phyloP scores from a whole-genome alignment of 305 asterid genomes.

The Solanum hybrid region DNA sequence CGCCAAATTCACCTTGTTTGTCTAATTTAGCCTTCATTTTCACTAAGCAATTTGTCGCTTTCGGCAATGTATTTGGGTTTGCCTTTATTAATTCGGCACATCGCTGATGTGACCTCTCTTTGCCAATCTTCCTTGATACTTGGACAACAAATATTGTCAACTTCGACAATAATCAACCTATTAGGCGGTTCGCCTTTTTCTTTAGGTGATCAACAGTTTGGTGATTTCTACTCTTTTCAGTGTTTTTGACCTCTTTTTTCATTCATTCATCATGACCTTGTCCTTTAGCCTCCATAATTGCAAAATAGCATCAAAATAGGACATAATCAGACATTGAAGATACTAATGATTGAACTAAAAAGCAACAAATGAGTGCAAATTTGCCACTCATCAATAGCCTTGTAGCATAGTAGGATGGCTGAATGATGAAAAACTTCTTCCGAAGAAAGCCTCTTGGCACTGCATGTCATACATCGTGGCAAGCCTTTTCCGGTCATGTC shows the following conservation, averaged over 20 bases:
- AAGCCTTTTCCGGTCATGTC: not conserved
- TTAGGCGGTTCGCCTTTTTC: not conserved
- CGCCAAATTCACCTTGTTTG: not conserved
- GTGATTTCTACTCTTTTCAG: not conserved
- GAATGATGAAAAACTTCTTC: not conserved
- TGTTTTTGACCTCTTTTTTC: not conserved
- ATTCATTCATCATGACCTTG: not conserved
- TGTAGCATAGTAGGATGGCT: not conserved
- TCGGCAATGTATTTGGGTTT: not conserved
- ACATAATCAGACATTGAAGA: not conserved
- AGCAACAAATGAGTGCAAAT: not conserved
- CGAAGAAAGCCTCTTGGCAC: not conserved
- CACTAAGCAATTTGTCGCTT: not conserved
- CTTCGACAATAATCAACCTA: not conserved
- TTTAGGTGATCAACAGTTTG: not conserved
- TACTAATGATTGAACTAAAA: not conserved
- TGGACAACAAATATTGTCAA: not conserved
- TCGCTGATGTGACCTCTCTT: not conserved
- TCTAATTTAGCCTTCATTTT: not conserved
- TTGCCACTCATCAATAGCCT: not conserved
- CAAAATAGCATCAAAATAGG: no score
- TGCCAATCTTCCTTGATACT: not conserved
- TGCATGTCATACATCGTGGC: not conserved
- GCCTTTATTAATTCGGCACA: not conserved
- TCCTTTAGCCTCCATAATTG: not conserved